Evolutionary conservation across 768 basidiomycete species (phyloP).

Genomic region (Brasilioporus rufonigricans): DNA sequence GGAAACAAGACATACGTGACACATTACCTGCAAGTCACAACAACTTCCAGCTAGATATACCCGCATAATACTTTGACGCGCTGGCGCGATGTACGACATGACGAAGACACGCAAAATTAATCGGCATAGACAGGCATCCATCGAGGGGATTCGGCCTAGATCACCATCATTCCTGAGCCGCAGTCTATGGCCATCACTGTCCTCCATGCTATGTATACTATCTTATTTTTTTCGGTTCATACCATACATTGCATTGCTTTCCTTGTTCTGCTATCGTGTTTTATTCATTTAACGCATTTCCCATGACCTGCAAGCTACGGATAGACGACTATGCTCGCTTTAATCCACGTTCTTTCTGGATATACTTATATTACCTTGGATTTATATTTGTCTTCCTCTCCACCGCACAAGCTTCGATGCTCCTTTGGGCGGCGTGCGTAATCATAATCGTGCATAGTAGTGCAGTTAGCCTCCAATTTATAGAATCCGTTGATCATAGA

Average conservation of each 20-base stretch:
- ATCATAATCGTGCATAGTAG: neutral
- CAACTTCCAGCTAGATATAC: neutral
- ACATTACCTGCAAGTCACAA: neutral
- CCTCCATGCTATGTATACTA: conserved; percentile 2
- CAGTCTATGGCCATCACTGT: neutral
- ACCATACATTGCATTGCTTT: neutral
- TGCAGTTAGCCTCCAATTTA: neutral
- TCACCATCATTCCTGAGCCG: neutral
- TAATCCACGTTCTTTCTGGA: conserved; percentile 24
- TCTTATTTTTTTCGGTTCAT: neutral
- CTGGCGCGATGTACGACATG: conserved; percentile 26
- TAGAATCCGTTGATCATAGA: too few relatives aligned
- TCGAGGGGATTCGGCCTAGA: neutral
- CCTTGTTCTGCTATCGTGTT: neutral
- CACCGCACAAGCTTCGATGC: neutral
- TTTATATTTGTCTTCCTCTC: neutral
- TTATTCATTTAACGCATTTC: neutral
- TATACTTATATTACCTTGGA: conserved; percentile 4
- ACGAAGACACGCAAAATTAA: neutral
- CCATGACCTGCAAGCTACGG: neutral
- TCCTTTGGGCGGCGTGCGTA: neutral
- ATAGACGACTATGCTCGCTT: conserved; percentile 17
- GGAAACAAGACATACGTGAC: neutral
- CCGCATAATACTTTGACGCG: conserved; percentile 6
- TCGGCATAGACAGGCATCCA: neutral